Conservation (phyloP, 192 early-diverging fungal genomes). For the Mortierella alpina region DNA sequence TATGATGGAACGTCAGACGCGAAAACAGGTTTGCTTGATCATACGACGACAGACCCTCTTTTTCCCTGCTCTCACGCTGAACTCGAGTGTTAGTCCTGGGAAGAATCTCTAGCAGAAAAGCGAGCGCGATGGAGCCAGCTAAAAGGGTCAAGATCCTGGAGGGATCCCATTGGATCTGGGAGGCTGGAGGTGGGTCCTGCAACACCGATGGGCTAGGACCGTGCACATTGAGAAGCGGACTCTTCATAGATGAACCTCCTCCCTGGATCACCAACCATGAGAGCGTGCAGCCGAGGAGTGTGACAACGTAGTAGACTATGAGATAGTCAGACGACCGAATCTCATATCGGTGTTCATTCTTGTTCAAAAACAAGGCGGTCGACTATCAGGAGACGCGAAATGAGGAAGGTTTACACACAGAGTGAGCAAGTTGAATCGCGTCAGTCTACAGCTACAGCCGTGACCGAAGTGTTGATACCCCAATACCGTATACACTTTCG, state of each 20-base stretch:
- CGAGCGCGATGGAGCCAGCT: conserved; percentile 9
- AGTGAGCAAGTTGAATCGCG: background rate
- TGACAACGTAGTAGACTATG: conserved; percentile 21
- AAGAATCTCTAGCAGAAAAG: conserved; percentile 26
- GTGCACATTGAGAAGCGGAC: background rate
- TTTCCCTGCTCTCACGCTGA: conserved; percentile 26
- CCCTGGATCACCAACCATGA: conserved; percentile 29
- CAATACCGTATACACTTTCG: too few relatives aligned
- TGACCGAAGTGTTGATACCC: too few relatives aligned
- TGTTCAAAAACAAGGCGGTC: conserved; percentile 24
- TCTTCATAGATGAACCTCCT: background rate
- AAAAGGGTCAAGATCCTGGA: conserved; percentile 15
- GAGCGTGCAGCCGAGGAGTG: conserved; percentile 21
- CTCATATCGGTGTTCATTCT: conserved; percentile 32
- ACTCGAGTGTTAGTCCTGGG: conserved; percentile 30
- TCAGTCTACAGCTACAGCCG: too few relatives aligned
- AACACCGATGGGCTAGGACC: too few relatives aligned
- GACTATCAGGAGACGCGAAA: background rate
- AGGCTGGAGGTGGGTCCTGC: conserved; percentile 32
- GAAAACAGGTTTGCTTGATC: conserved; percentile 82
- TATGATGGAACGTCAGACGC: conserved; percentile 84
- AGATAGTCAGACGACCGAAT: conserved; percentile 33
- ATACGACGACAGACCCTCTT: conserved; percentile 18
- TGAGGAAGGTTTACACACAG: background rate
- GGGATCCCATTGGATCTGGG: conserved; percentile 24